Evolutionary conservation across 2,329 filamentous ascomycete genomes (phyloP).

Genomic region (Knoxdaviesia proteae): DNA sequence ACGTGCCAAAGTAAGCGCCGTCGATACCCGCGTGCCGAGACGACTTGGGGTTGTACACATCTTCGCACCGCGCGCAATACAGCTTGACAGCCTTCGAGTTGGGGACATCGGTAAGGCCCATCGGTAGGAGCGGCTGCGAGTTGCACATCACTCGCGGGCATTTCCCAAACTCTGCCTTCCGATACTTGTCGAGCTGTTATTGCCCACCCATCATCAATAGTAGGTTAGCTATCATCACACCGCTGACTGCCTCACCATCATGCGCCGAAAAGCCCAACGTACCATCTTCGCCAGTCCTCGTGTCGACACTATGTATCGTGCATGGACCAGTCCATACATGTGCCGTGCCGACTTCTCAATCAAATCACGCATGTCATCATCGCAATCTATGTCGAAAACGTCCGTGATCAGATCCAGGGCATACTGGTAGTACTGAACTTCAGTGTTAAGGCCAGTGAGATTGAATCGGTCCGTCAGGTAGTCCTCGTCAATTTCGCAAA

Average conservation of each 20-base stretch:
- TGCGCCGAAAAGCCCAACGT: constrained; percentile 10
- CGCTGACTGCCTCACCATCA: neutral
- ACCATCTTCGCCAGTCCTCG: constrained; percentile 93
- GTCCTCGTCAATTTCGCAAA: constrained; percentile 98
- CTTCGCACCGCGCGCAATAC: constrained; percentile 92
- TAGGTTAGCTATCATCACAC: neutral
- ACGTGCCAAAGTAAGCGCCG: constrained; percentile 93
- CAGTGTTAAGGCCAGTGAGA: constrained; percentile 85
- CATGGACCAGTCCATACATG: constrained; percentile 88
- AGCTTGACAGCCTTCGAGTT: constrained; percentile 85
- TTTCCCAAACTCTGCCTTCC: constrained; percentile 94
- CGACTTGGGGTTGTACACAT: constrained; percentile 97
- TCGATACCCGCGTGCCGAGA: constrained; percentile 89
- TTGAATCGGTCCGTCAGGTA: constrained; percentile 98
- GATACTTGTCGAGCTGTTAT: constrained; percentile 84
- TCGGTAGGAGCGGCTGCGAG: constrained; percentile 78
- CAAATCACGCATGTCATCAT: constrained; percentile 93
- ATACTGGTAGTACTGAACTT: constrained; percentile 98
- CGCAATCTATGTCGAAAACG: constrained; percentile 95
- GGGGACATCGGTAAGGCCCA: constrained; percentile 79
- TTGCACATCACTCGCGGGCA: constrained; percentile 93
- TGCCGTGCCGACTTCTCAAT: constrained; percentile 95
- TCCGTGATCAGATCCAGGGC: constrained; percentile 93
- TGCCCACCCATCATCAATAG: neutral
- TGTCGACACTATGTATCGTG: constrained; percentile 90